phyloP scores from a whole-genome alignment of 306 rosid genomes.

The Psophocarpus tetragonolobus region DNA sequence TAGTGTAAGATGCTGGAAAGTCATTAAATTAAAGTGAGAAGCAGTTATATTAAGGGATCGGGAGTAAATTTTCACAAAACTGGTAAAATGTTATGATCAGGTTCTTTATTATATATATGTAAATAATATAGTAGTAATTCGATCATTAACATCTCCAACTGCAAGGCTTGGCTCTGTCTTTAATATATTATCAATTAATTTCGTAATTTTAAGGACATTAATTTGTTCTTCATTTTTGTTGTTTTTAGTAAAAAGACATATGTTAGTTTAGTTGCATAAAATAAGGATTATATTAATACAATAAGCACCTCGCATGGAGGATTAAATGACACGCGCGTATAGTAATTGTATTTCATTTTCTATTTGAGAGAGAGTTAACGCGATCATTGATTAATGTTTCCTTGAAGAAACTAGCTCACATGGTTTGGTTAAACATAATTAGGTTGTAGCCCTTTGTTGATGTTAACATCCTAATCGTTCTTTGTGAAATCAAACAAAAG shows the following conservation, averaged over 20 bases:
- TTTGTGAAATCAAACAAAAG: neutral
- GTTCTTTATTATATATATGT: too few relatives aligned
- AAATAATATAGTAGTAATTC: too few relatives aligned
- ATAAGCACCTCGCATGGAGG: constrained; percentile 1
- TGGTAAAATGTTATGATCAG: neutral
- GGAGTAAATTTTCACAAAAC: neutral
- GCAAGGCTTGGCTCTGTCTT: too few relatives aligned
- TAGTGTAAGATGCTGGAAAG: neutral
- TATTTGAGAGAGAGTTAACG: constrained; percentile 10
- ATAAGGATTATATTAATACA: neutral
- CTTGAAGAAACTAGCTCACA: neutral
- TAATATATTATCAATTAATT: too few relatives aligned
- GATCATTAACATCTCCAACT: too few relatives aligned
- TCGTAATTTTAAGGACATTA: neutral
- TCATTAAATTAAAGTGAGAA: neutral
- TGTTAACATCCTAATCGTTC: constrained; percentile 33
- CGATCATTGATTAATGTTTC: neutral
- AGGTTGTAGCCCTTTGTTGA: constrained; percentile 19
- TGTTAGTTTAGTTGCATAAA: neutral
- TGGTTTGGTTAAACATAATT: constrained; percentile 25
- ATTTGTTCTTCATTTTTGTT: neutral
- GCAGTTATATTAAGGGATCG: neutral
- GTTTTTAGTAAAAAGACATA: neutral
- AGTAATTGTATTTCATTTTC: constrained; percentile 7
- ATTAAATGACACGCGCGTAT: neutral